Conservation (phyloP, 768 basidiomycete species). For the Leucosporidium creatinivorum region DNA sequence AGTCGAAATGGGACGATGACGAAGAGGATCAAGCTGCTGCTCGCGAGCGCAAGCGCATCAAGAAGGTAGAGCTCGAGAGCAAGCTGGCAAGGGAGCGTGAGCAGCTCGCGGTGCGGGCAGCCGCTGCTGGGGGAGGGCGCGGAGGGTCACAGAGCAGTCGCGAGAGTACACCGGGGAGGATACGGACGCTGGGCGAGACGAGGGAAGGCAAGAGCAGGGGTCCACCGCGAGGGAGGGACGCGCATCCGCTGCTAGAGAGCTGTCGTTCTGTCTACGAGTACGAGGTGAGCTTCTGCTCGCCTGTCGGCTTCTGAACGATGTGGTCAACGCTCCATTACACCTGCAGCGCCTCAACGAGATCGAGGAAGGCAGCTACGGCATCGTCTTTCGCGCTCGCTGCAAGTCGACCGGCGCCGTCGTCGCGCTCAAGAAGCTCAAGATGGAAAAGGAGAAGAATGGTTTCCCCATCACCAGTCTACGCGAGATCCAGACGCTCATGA, state of each 20-base stretch:
- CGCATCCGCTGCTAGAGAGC: constrained; percentile 28
- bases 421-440: constrained; percentile 92
- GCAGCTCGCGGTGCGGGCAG: neutral
- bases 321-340: no score
- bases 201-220: neutral
- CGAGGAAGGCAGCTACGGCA: constrained; percentile 95
- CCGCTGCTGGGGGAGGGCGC: neutral
- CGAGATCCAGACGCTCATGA: constrained; percentile 94
- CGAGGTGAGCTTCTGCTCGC: constrained; percentile 17
- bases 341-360: constrained; percentile 69
- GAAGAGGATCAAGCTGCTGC: constrained; percentile 10
- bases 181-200: neutral
- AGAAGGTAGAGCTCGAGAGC: constrained; percentile 14
- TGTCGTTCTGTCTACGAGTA: constrained; percentile 30
- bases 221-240: constrained; percentile 12
- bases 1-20: constrained; percentile 31
- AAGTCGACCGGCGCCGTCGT: constrained; percentile 93
- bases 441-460: constrained; percentile 97
- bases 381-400: constrained; percentile 93
- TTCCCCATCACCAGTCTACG: constrained; percentile 95
- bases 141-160: neutral
- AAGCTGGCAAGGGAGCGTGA: constrained; percentile 16
- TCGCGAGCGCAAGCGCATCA: constrained; percentile 14
- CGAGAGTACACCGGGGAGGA: neutral
- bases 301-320: no score